Evolutionary conservation across 768 basidiomycete species (phyloP), one percentile per base, ranked within the genome.

Genomic region (Tricholoma bakamatsutake): DNA sequence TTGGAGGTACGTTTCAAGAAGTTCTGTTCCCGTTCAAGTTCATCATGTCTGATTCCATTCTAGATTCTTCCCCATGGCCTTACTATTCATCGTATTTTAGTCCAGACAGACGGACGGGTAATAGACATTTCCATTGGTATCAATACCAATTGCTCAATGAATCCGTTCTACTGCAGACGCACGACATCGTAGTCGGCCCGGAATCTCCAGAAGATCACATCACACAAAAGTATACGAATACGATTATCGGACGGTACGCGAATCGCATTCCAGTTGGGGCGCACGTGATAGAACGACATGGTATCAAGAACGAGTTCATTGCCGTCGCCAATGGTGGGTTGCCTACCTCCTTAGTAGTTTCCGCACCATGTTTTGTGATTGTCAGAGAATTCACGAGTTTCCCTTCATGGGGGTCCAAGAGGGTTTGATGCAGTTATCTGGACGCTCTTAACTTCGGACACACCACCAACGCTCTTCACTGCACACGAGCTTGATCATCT

Each of bases 171-270:
- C 13, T 5, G 60, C 40, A 88, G 86, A 87, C 84, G 5, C 85
- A 90, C 69, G 88, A 90, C 67, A 78, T 90, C 56, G 80, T 90
- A 42, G 76, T 88, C 60, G 88, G 87, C 15, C 88, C 88, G 37
- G 83, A 88, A 70, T 68, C 73, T 43, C 81, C 86, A 50, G 63
- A 75, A 58, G 81, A 75, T 57, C 86, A 89, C 66, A 66, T 73
- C 31, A 68, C 66, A 10, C 79, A 85, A 66, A 85, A 83, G 68
- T 90, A 90, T 69, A 82, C 79, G 46, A 89, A 90, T 69, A 81
- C 83, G 9, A 76, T 88, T 64, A 76, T 90, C 50, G 88, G 88
- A 28, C 74, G 87, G 62, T 89, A 88, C 60, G 74, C 85, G 21
- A 90, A 90, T 69, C 79, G 87, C 33, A 74, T 90, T 52, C 84